These are phyloP conservation scores for Ceratobasidium sp. DNA, from an alignment of 1,284 basidiomycete species.

Conservation along the genomic window DNA sequence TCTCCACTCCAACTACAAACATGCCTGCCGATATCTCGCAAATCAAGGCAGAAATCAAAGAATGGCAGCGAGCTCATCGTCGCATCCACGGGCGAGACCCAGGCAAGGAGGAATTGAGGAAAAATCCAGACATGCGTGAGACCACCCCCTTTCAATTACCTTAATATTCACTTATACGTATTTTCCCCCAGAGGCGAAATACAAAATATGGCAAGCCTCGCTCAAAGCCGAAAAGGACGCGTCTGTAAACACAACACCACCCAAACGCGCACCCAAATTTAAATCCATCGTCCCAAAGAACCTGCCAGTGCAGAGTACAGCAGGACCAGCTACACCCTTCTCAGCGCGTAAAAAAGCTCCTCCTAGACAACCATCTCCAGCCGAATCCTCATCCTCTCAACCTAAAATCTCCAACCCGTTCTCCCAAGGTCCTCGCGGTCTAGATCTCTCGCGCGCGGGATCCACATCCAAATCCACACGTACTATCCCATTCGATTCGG, in stretches of 20 bases:
- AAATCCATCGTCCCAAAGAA: slow-evolving; percentile 10
- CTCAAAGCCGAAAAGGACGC: slow-evolving; percentile 38
- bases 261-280: slow-evolving; percentile 20
- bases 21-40: slow-evolving; percentile 40
- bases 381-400: slow-evolving; percentile 33
- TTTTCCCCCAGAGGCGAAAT: slow-evolving; percentile 45
- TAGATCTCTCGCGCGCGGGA: slow-evolving; percentile 2
- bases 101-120: slow-evolving; percentile 48
- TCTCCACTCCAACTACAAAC: background rate
- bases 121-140: slow-evolving; percentile 49
- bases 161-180: too few species aligned
- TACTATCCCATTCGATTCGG: slow-evolving; percentile 30
- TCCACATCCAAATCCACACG: slow-evolving; percentile 38
- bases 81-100: slow-evolving; percentile 46
- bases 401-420: slow-evolving; percentile 31
- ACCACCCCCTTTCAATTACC: background rate
- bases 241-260: slow-evolving; percentile 8
- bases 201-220: slow-evolving; percentile 48
- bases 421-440: slow-evolving; percentile 27
- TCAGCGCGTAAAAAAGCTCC: slow-evolving; percentile 30
- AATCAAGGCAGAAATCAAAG: slow-evolving; percentile 50
- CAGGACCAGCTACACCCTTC: slow-evolving; percentile 21
- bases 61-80: slow-evolving; percentile 49
- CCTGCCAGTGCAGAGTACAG: slow-evolving; percentile 13
- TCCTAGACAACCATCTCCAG: background rate